Evolutionary conservation across 371 early-diverging fungal species (phyloP).

Genomic region (Haplosporangium sp.): DNA sequence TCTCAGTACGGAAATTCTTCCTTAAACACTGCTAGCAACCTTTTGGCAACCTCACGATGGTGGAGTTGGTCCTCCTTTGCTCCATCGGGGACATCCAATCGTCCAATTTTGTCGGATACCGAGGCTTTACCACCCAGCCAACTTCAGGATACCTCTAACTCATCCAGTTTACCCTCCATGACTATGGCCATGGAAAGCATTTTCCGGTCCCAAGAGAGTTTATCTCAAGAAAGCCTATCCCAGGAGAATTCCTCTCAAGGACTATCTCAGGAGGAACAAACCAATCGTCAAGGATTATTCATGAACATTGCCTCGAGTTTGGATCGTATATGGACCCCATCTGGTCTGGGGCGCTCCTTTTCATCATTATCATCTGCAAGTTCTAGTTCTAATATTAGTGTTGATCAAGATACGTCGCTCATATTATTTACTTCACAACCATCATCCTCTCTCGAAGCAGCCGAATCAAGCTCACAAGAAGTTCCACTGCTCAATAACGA

Average conservation of each 20-base stretch:
- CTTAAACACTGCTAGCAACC: not conserved
- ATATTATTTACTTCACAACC: not conserved
- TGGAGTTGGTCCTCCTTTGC: constrained; percentile 6
- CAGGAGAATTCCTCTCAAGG: not conserved
- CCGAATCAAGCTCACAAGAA: not conserved
- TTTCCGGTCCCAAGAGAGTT: not conserved
- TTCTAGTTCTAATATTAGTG: not conserved
- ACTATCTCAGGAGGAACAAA: not conserved
- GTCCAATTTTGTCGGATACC: constrained; percentile 1
- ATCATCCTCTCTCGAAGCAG: not conserved
- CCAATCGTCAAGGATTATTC: not conserved
- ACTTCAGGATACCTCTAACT: not conserved
- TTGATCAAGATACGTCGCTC: not conserved
- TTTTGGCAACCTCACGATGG: not conserved
- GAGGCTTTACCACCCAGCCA: not conserved
- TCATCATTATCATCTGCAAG: not conserved
- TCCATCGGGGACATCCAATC: not conserved
- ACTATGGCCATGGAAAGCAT: not conserved
- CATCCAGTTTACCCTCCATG: not conserved
- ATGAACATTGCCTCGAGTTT: constrained; percentile 9
- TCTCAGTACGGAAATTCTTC: not conserved
- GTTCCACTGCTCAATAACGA: constrained; percentile 5
- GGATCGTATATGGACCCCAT: constrained; percentile 8
- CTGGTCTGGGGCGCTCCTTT: not conserved
- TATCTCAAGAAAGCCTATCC: not conserved